Conservation (phyloP, 306 rosid species). For the Inga leiocalycina region DNA sequence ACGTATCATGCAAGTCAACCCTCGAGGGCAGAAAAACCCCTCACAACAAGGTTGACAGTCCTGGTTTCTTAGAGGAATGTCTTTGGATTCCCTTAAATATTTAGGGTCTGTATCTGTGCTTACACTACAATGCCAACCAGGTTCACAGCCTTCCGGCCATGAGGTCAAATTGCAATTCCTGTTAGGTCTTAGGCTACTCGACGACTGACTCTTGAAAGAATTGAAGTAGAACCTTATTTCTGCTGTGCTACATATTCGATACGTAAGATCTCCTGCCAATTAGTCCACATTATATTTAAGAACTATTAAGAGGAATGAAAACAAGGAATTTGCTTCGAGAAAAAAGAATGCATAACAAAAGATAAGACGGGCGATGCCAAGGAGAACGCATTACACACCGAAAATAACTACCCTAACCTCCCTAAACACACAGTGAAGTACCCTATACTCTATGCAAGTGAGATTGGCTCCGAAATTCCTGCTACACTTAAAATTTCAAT, state of each 20-base stretch:
- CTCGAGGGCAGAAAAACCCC: conserved; percentile 67
- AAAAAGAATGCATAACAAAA: conserved; percentile 5
- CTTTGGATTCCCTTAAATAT: conserved; percentile 14
- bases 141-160: conserved; percentile 61
- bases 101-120: conserved; percentile 41
- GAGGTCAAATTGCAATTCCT: conserved; percentile 56
- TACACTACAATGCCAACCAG: conserved; percentile 66
- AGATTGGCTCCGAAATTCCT: too few relatives aligned
- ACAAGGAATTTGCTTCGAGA: not conserved
- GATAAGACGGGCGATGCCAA: not conserved
- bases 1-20: conserved; percentile 71
- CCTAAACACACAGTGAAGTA: conserved; percentile 10
- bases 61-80: conserved; percentile 41
- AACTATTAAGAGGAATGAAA: not conserved
- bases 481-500: not conserved
- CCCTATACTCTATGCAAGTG: not conserved
- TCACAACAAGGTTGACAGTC: conserved; percentile 62
- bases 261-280: conserved; percentile 51
- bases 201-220: conserved; percentile 26
- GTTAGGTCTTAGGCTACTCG: conserved; percentile 46
- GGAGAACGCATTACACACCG: too few relatives aligned
- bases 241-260: conserved; percentile 50
- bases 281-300: conserved; percentile 18
- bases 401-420: not conserved
- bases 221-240: conserved; percentile 51